A percentile compares a stretch with the other conserved stretches of the same genome.
phyloP scores from a whole-genome alignment of 495 filamentous ascomycete species.

The Chaetomium fimeti region DNA sequence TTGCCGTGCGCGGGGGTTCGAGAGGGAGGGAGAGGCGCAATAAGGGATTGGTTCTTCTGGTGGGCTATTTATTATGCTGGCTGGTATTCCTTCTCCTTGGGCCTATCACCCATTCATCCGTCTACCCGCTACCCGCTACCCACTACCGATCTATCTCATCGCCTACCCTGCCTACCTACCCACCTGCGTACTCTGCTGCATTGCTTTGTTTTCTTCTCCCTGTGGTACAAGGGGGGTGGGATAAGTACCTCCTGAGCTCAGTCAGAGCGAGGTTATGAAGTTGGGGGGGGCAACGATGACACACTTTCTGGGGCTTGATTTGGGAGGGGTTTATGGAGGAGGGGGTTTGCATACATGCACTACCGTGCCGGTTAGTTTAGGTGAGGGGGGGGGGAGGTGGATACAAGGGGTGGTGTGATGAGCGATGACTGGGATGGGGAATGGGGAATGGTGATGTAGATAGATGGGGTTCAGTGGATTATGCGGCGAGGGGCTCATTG shows the following conservation, averaged over 20 bases:
- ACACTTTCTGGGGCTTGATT: background rate
- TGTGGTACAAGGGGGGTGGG: no score
- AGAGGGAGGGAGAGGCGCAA: no score
- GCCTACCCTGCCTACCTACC: background rate
- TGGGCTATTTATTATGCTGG: background rate
- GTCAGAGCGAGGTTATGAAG: background rate
- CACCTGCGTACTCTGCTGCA: background rate
- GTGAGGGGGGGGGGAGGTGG: background rate
- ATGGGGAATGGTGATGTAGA: background rate
- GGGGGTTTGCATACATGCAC: background rate
- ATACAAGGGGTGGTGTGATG: background rate
- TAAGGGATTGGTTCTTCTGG: no score
- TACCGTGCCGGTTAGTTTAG: background rate
- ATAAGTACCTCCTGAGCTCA: no score
- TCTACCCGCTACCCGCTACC: background rate
- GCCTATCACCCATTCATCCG: background rate
- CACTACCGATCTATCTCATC: background rate
- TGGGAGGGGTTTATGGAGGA: background rate
- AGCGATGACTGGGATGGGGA: background rate
- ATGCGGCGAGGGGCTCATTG: background rate
- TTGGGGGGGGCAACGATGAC: background rate
- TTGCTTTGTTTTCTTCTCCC: background rate
- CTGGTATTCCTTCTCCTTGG: background rate
- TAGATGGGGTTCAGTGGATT: background rate
- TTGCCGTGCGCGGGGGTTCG: no score